Evolutionary conservation across 2,329 filamentous ascomycete species (phyloP), one percentile per base, ranked within the genome.

Genomic region (Colletotrichum musae): DNA sequence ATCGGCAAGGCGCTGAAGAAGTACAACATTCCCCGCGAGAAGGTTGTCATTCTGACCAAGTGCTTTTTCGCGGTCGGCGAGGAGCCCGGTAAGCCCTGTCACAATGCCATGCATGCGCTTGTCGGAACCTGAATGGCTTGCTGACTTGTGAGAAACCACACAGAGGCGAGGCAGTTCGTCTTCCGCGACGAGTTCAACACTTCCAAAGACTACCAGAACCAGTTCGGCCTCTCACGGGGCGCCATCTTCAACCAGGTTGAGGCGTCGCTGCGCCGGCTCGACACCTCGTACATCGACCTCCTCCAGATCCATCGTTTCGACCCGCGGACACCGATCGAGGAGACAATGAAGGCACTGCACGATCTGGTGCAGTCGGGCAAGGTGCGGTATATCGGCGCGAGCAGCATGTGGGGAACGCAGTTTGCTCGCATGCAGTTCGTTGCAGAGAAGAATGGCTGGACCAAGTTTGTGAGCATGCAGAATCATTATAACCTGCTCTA

Each of bases 211-310:
- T 78, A 79, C 52, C 73, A 74, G 43, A 71, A 73, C 51, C 73
- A 74, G 28, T 64, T 75, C 50, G 90, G 91, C 0, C 80, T 93
- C 21, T 89, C 86, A 21, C 83, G 91, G 53, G 88, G 88, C 74
- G 87, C 90, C 67, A 90, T 93, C 72, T 89, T 93, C 74, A 87
- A 91, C 72, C 87, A 89, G 0, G 91, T 93, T 5, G 85, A 92
- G 13, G 85, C 83, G 50, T 90, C 86, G 58, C 80, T 90, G 4
- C 78, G 82, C 60, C 79, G 88, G 26, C 80, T 92, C 41, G 85
- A 84, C 26, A 89, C 84, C 2, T 72, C 80, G 1, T 90, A 91
- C 77, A 87, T 90, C 70, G 88, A 89, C 76, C 82, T 90, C 4
- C 80, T 91, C 21, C 88, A 90, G 76, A 88, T 91, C 68, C 88